Evolutionary conservation across 176 grass and related monocot species (phyloP).

Genomic region (Zoysia pacifica): DNA sequence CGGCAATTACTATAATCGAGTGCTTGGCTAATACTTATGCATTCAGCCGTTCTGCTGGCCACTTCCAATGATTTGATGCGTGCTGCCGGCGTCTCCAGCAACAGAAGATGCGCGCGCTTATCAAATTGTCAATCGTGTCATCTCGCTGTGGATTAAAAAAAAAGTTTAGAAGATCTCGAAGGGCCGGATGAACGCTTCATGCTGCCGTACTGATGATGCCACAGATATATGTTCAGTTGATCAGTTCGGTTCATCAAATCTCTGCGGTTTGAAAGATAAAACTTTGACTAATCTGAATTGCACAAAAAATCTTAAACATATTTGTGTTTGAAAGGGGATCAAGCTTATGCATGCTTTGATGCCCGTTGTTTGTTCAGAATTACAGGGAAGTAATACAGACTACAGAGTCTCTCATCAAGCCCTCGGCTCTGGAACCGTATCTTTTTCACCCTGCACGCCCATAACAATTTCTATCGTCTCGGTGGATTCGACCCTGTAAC

Average conservation of each 20-base stretch:
- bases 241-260: neutral
- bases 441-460: neutral
- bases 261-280: neutral
- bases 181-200: neutral
- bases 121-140: neutral
- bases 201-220: neutral
- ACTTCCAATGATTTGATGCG: neutral
- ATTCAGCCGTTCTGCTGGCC: neutral
- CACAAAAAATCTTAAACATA: neutral
- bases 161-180: constrained; percentile 1
- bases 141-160: neutral
- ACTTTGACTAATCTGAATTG: neutral
- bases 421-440: too few species aligned
- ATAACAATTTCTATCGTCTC: constrained; percentile 31
- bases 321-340: neutral
- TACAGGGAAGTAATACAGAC: neutral
- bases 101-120: too few species aligned
- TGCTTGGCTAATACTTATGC: neutral
- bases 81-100: neutral
- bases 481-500: constrained; percentile 43
- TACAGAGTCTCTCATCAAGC: too few species aligned
- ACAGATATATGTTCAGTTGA: neutral
- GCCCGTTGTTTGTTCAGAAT: neutral
- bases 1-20: neutral
- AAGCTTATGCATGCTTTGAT: neutral